These are phyloP conservation scores for Coemansia sp. DNA, from an alignment of 192 early-diverging fungal genomes.

Conservation along the genomic window DNA sequence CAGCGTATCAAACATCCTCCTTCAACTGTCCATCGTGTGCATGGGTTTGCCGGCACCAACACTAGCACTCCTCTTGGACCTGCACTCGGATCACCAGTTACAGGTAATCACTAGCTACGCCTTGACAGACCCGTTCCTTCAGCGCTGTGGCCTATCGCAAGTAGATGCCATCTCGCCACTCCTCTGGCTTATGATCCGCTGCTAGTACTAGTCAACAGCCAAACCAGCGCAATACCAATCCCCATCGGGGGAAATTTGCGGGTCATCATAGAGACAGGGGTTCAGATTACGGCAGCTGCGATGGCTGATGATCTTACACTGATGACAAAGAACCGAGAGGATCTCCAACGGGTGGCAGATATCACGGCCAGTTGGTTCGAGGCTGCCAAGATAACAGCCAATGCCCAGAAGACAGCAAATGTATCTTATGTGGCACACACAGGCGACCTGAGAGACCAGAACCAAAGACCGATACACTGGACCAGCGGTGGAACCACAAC, in stretches of 20 bases:
- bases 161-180: slow-evolving; percentile 15
- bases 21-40: background rate
- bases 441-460: too few relatives aligned
- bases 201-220: background rate
- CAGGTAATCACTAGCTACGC: background rate
- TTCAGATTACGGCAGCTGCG: background rate
- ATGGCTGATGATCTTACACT: slow-evolving; percentile 17
- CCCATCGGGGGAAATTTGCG: background rate
- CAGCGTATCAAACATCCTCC: background rate
- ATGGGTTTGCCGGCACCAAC: background rate
- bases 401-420: slow-evolving; percentile 4
- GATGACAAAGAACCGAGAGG: background rate
- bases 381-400: background rate
- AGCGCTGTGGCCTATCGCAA: slow-evolving; percentile 10
- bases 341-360: slow-evolving; percentile 4
- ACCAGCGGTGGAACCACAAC: background rate
- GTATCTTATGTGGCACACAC: background rate
- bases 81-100: background rate
- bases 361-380: background rate
- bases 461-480: too few relatives aligned
- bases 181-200: slow-evolving; percentile 17
- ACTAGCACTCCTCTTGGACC: background rate
- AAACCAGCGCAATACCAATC: too few relatives aligned
- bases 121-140: background rate
- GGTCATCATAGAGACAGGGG: background rate